phyloP scores from a whole-genome alignment of 768 basidiomycete genomes.

The Tylopilus sp. region DNA sequence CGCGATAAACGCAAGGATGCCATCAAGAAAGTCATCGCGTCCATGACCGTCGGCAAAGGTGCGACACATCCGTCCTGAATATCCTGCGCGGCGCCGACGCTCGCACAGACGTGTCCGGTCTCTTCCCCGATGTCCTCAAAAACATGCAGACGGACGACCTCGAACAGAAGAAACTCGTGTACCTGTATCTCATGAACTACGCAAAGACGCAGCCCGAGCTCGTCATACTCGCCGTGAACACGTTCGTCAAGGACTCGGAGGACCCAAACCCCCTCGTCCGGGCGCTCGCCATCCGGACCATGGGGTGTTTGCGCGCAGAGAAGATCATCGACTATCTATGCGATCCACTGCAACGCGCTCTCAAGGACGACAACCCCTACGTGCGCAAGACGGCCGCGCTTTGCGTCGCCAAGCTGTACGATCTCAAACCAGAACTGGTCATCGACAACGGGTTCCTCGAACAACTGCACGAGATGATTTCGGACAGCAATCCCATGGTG shows the following conservation, averaged over 20 bases:
- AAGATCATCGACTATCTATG: slow-evolving; percentile 99
- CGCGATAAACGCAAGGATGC: slow-evolving; percentile 96
- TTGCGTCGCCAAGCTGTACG: slow-evolving; percentile 96
- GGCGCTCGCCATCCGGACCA: slow-evolving; percentile 94
- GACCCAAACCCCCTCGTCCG: slow-evolving; percentile 96
- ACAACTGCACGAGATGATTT: slow-evolving; percentile 86
- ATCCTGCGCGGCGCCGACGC: slow-evolving; percentile 6
- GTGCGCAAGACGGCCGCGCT: slow-evolving; percentile 97
- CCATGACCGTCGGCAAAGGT: slow-evolving; percentile 99
- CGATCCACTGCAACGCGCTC: slow-evolving; percentile 87
- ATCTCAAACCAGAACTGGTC: slow-evolving; percentile 92
- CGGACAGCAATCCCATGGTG: slow-evolving; percentile 97
- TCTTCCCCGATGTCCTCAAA: slow-evolving; percentile 98
- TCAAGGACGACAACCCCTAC: slow-evolving; percentile 96
- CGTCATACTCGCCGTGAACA: slow-evolving; percentile 98
- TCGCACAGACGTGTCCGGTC: slow-evolving; percentile 74
- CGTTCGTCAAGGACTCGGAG: slow-evolving; percentile 96
- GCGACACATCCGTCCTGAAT: slow-evolving; percentile 19
- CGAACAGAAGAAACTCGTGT: slow-evolving; percentile 99
- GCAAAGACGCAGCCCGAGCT: slow-evolving; percentile 98
- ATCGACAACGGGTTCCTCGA: slow-evolving; percentile 93
- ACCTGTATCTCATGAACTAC: slow-evolving; percentile 98
- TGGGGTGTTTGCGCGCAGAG: slow-evolving; percentile 95
- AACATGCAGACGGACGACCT: slow-evolving; percentile 99
- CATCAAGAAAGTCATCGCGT: slow-evolving; percentile 95